Percentiles rank a stretch among this genome's conserved stretches.
Conservation (phyloP, 1,139 yeast species). For the Candida smagusa region DNA sequence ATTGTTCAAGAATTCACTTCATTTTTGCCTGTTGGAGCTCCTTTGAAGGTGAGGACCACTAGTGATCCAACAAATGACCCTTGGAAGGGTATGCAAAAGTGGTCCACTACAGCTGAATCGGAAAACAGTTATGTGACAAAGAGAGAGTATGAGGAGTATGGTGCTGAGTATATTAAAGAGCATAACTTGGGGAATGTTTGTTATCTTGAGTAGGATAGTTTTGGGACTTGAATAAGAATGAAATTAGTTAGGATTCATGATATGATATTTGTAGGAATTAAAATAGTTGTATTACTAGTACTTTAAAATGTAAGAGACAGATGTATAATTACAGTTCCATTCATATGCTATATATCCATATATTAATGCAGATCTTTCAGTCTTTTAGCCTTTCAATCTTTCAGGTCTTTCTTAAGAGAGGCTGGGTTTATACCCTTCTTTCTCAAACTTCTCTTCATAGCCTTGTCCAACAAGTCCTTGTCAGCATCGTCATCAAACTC, state of each 20-base stretch:
- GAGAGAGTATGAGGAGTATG: conserved; percentile 82
- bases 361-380: too few species aligned
- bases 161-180: conserved; percentile 85
- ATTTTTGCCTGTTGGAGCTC: conserved; percentile 67
- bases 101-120: conserved; percentile 56
- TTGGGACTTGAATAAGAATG: too few species aligned
- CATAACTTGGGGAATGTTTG: conserved; percentile 73
- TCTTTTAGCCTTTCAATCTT: conserved; percentile 13
- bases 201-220: conserved; percentile 5
- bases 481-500: conserved; percentile 77
- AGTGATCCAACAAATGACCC: conserved; percentile 71
- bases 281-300: too few species aligned
- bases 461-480: conserved; percentile 66
- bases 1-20: conserved; percentile 62
- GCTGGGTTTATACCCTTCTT: conserved; percentile 68
- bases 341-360: neutral
- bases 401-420: conserved; percentile 5
- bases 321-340: neutral
- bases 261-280: too few species aligned
- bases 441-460: conserved; percentile 69
- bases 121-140: conserved; percentile 54
- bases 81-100: conserved; percentile 92
- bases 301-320: too few species aligned
- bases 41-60: conserved; percentile 62
- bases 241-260: too few species aligned